Evolutionary conservation across 106 monocot genomes (phyloP).

Genomic region (Acorus calamus): DNA sequence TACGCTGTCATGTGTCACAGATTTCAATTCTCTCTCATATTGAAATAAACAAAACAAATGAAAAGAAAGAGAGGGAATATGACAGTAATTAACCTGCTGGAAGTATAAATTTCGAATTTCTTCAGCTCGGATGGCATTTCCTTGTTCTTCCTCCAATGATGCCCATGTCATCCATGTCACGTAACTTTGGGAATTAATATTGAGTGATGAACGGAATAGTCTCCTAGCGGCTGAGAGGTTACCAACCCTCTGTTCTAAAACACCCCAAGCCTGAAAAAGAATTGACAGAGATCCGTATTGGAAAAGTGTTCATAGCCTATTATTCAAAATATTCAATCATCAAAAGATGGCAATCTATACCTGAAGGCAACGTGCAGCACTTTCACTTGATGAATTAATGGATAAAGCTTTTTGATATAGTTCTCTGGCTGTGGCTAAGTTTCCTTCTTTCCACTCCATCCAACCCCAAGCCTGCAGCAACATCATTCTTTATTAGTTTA

Average conservation of each 20-base stretch:
- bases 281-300: background rate
- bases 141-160: conserved; percentile 76
- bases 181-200: conserved; percentile 96
- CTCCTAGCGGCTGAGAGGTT: conserved; percentile 79
- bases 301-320: background rate
- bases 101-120: conserved; percentile 91
- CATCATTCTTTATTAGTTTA: conserved; percentile 2
- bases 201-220: conserved; percentile 83
- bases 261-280: conserved; percentile 83
- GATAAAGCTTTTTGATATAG: conserved; percentile 76
- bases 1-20: conserved; percentile 38
- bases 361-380: conserved; percentile 96
- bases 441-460: conserved; percentile 99
- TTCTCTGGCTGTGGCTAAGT: conserved; percentile 68
- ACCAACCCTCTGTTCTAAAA: conserved; percentile 82
- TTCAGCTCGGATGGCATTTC: conserved; percentile 79
- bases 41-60: background rate
- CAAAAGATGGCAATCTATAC: conserved; percentile 17
- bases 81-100: conserved; percentile 60
- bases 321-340: background rate
- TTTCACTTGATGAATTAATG: conserved; percentile 73
- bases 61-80: background rate
- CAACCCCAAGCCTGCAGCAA: conserved; percentile 91
- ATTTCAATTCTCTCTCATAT: too few relatives aligned
- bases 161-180: conserved; percentile 99